Evolutionary conservation across 192 early-diverging fungal species (phyloP), one percentile per base, ranked within the genome.

Genomic region (Neocallimastix lanati): DNA sequence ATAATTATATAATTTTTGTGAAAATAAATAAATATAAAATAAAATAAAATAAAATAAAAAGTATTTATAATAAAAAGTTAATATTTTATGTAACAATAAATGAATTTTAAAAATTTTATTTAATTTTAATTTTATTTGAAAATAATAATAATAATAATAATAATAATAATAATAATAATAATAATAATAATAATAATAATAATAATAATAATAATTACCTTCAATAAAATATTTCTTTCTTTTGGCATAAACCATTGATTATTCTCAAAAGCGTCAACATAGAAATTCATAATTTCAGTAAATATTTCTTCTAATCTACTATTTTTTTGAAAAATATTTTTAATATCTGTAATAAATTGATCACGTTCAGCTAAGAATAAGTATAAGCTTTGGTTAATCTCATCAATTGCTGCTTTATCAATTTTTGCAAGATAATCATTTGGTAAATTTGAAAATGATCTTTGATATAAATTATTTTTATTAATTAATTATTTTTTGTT

Each of bases 331-430:
- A 85, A 78, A 11, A 81, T 33, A 37, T 81, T 81, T 79, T 85
- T 86, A 25, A 89, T 77, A 13, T 86, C 83, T 9, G 76, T 50
- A n/a, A 82, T 50, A 77, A 82, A 87, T 78, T 85, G 88, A 78
- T 88, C 83, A 38, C 81, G 80, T 9, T 84, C 80, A 29, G 83
- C 86, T 25, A 88, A 78, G 81, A 89, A 88, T 4, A 84, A 80
- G 37, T 80, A 85, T 28, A 89, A 79, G 30, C 33, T 83, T 36
- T 76, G 30, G 6, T 77, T 37, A 67, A n/a, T 50, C 15, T 29
- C 78, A 29, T 77, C 16, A 82, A 82, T 35, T 88, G 80, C 14
- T 80, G 82, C 25, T 85, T 84, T 28, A 28, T 58, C 28, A 76
- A 76, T 1, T 0, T 21, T 27, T 25, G 9, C 50, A 27, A 67